A percentile compares a stretch with the other conserved stretches of the same genome.
These are phyloP conservation scores for Colletotrichum higginsianum DNA, from an alignment of 2,329 filamentous ascomycete genomes.

Conservation along the genomic window DNA sequence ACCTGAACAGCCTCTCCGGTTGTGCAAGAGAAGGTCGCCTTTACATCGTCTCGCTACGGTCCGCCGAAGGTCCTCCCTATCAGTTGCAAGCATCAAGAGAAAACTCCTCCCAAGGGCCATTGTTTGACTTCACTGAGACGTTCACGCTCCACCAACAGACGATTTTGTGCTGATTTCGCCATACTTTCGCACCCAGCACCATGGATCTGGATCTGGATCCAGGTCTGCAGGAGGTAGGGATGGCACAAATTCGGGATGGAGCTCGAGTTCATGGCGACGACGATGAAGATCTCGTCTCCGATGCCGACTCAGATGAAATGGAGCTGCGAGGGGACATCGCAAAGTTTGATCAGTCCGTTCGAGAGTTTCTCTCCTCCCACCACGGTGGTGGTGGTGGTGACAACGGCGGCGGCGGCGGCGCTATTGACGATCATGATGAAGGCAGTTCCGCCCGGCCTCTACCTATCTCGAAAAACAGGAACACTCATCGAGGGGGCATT, in stretches of 20 bases:
- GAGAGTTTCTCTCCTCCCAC: constrained; percentile 58
- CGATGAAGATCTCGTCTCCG: constrained; percentile 52
- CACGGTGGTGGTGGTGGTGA: constrained; percentile 46
- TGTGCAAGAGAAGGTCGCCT: background rate
- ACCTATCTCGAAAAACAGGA: constrained; percentile 45
- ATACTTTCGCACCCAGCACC: background rate
- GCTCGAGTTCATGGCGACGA: constrained; percentile 6
- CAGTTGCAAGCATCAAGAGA: background rate
- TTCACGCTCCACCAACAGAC: background rate
- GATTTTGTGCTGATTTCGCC: background rate
- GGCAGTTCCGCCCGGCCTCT: constrained; percentile 39
- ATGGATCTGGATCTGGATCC: constrained; percentile 22
- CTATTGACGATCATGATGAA: constrained; percentile 2
- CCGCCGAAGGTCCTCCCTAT: background rate
- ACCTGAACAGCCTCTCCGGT: background rate
- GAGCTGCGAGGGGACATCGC: constrained; percentile 61
- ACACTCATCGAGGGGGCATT: constrained; percentile 44
- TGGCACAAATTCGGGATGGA: constrained; percentile 1
- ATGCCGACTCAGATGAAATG: constrained; percentile 62
- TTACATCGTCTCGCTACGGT: background rate
- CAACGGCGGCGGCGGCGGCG: background rate
- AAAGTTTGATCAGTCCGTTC: constrained; percentile 59
- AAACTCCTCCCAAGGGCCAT: background rate
- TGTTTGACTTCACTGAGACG: background rate
- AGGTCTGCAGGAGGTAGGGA: background rate